Base-by-base conservation (phyloP, 768 basidiomycete genomes). In the Kwoniella newhampshirensis region DNA sequence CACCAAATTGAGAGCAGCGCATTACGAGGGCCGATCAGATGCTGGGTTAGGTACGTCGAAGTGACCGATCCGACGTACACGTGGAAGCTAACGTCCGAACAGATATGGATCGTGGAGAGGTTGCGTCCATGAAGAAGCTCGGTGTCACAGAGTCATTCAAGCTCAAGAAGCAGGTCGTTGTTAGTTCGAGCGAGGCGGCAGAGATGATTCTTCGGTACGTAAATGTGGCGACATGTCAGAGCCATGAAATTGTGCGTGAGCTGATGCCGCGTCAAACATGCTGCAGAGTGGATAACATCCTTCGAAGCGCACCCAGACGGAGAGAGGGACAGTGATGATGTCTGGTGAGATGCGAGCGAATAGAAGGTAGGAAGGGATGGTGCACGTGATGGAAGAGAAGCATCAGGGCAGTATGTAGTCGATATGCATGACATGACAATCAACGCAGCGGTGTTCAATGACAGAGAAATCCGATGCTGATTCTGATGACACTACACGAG, bases 131-230 rank as follows among this genome's bases (percentile, higher is more conserved):
- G 96, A 81, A 77, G 66, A 77, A 84, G 45, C 80, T 94, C 11
- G 96, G 96, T 28, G 79, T 99, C 35, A 97, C 93, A 0, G 94
- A 99, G 80, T 92, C 89, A 67, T 99, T 91, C 79, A 98, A 98
- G 80, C 81, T 99, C 63, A 99, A 99, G 80, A 81, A 87, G 37
- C 93, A 97, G 77, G 93, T 98, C 1, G 87, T 99, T 3, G 78
- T 89, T 44, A 94, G 91, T 70, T 93, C 96, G 1, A 90, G 86
- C 55, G 96, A 99, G 75, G 96, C 93, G 17, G 88, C 91, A 1
- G 96, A 98, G 81, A 98, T 98, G 94, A 97, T 99, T 66, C 83
- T 99, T 62, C 84, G 94, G 87, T 78, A 25, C 84, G 72, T 67
- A 20, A 7, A 7, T 25, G 76, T 17, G 25, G 43, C 52, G n/a